These are phyloP conservation scores for Paratinospora sagittata DNA, from an alignment of 164 flowering plant species.

Conservation along the genomic window DNA sequence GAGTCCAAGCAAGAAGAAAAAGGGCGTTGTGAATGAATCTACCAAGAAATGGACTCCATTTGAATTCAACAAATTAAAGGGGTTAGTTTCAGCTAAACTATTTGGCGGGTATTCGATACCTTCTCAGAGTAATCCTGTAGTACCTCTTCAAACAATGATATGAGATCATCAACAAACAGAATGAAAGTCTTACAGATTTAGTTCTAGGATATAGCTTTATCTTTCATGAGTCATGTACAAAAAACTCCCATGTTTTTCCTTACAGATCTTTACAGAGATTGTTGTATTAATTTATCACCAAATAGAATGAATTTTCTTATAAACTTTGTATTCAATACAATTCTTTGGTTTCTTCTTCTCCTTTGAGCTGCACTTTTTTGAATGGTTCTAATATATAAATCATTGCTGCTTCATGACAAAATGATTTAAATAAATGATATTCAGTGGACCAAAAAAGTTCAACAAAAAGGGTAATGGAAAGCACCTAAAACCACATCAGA, in stretches of 20 bases:
- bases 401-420: too few species aligned
- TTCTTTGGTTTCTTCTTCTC: not conserved
- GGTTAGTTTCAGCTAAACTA: slow-evolving; percentile 35
- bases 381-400: not conserved
- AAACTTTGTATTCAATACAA: not conserved
- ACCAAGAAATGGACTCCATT: slow-evolving; percentile 29
- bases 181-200: not conserved
- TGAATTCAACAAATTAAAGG: slow-evolving; percentile 36
- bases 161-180: not conserved
- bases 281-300: not conserved
- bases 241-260: not conserved
- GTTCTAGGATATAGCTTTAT: not conserved
- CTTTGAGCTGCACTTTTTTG: not conserved
- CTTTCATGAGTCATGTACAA: not conserved
- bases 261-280: not conserved
- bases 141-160: slow-evolving; percentile 9
- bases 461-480: not conserved
- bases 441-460: too few species aligned
- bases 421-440: too few species aligned
- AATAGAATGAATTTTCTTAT: not conserved
- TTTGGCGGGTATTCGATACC: slow-evolving; percentile 24
- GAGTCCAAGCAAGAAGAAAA: slow-evolving; percentile 32
- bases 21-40: slow-evolving; percentile 17
- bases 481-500: not conserved
- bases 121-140: slow-evolving; percentile 11